Percentiles rank a stretch among this genome's conserved stretches.
Evolutionary conservation across 306 rosid genomes (phyloP).

Genomic region (Astragalus membranaceus): DNA sequence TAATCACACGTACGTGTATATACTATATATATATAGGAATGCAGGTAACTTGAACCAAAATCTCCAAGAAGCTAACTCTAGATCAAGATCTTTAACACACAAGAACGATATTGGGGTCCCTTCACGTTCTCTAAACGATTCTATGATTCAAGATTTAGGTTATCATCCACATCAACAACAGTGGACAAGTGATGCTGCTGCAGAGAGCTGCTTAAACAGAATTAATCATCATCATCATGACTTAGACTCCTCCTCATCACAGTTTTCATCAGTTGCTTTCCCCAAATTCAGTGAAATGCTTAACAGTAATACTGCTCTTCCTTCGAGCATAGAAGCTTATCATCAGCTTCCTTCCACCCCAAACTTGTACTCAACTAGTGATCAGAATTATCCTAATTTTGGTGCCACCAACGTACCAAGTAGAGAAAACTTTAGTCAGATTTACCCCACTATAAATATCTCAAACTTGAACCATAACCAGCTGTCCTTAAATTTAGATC

Average conservation of each 20-base stretch:
- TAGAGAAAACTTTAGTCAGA: conserved; percentile 59
- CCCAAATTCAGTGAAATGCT: conserved; percentile 59
- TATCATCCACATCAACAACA: conserved; percentile 25
- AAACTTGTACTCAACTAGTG: conserved; percentile 2
- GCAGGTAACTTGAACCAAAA: conserved; percentile 6
- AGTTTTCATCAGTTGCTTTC: not conserved
- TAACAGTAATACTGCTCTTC: not conserved
- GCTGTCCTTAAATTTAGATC: conserved; percentile 32
- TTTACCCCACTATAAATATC: conserved; percentile 64
- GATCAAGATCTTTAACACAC: conserved; percentile 23
- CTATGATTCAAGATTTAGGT: conserved; percentile 43
- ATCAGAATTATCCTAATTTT: conserved; percentile 5
- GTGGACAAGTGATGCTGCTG: conserved; percentile 18
- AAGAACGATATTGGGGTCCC: not conserved
- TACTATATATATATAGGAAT: conserved; percentile 10
- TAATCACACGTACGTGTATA: no score
- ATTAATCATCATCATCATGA: not conserved
- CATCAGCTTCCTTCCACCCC: not conserved
- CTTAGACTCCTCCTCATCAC: not conserved
- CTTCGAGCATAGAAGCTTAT: conserved; percentile 26
- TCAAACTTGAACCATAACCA: conserved; percentile 41
- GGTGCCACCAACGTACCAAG: not conserved
- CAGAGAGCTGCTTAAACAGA: conserved; percentile 20
- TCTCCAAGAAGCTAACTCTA: conserved; percentile 19
- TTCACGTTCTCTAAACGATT: not conserved